Conservation (phyloP, 306 rosid species). For the Trifolium fragiferum region DNA sequence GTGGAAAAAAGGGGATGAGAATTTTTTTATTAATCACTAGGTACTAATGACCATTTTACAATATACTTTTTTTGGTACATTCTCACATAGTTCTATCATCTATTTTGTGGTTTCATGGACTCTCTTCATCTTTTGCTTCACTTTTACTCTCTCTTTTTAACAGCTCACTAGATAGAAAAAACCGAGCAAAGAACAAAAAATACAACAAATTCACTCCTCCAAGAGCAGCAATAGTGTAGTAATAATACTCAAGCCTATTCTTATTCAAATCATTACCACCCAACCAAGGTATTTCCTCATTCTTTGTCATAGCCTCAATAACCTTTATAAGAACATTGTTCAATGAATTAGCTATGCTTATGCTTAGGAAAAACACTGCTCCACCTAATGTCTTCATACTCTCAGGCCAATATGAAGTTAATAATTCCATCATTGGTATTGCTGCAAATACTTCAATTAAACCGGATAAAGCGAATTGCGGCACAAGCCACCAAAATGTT, state of each 20-base stretch:
- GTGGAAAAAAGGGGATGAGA: too few relatives aligned
- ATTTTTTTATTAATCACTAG: too few relatives aligned
- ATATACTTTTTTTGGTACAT: too few relatives aligned
- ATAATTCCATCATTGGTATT: constrained; percentile 63
- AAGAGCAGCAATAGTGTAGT: constrained; percentile 54
- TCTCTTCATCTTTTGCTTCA: constrained; percentile 18
- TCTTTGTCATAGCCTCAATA: neutral
- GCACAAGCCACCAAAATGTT: constrained; percentile 53
- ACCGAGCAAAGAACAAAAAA: constrained; percentile 49
- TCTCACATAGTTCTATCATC: too few relatives aligned
- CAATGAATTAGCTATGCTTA: constrained; percentile 53
- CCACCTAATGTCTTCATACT: constrained; percentile 68
- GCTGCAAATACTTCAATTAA: constrained; percentile 64
- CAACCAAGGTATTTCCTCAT: constrained; percentile 51
- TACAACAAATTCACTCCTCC: constrained; percentile 52
- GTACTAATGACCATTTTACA: too few relatives aligned
- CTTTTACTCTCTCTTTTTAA: neutral
- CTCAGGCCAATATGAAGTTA: constrained; percentile 63
- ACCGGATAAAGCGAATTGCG: constrained; percentile 61
- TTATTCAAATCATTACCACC: constrained; percentile 68
- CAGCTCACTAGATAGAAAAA: constrained; percentile 35
- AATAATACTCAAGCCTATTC: constrained; percentile 66
- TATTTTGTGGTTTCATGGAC: neutral
- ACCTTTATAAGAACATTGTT: constrained; percentile 48
- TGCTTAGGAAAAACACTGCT: constrained; percentile 59